phyloP scores from a whole-genome alignment of 129 eudicot genomes.

The Escallonia rubra region DNA sequence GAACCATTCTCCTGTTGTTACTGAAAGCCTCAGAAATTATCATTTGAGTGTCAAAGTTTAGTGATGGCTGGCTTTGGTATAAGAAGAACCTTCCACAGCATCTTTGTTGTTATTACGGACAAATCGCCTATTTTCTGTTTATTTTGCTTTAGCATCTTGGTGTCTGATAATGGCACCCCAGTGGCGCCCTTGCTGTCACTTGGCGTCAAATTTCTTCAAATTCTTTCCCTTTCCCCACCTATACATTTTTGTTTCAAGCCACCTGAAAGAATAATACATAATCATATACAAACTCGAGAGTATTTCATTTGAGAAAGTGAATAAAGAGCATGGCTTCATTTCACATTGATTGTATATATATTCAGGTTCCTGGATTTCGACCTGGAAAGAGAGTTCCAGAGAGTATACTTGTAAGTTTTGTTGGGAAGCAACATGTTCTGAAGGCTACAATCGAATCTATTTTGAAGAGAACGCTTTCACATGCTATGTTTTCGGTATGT shows the following conservation, averaged over 20 bases:
- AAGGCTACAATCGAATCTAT: slow-evolving; percentile 76
- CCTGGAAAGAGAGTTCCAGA: slow-evolving; percentile 89
- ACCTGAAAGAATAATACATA: background rate
- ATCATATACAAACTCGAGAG: background rate
- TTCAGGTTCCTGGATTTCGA: slow-evolving; percentile 94
- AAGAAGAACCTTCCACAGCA: too few relatives aligned
- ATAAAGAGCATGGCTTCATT: background rate
- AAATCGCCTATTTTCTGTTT: too few relatives aligned
- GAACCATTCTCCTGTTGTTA: too few relatives aligned
- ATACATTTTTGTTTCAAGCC: background rate
- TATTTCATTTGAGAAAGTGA: background rate
- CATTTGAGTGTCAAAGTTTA: too few relatives aligned
- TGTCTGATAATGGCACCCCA: background rate
- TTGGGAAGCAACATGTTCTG: slow-evolving; percentile 64
- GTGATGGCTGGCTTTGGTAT: too few relatives aligned
- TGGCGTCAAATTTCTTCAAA: background rate
- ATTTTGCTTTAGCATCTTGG: too few relatives aligned
- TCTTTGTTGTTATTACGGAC: too few relatives aligned
- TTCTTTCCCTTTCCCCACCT: background rate
- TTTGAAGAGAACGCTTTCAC: slow-evolving; percentile 94
- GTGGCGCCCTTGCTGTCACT: background rate
- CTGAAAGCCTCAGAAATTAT: too few relatives aligned
- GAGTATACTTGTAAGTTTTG: slow-evolving; percentile 44
- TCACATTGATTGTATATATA: too few relatives aligned
- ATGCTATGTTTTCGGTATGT: slow-evolving; percentile 91